A percentile compares a stretch with the other conserved stretches of the same genome.
Conservation (phyloP, 768 basidiomycete species). For the Boletus rufocinnamomeus region DNA sequence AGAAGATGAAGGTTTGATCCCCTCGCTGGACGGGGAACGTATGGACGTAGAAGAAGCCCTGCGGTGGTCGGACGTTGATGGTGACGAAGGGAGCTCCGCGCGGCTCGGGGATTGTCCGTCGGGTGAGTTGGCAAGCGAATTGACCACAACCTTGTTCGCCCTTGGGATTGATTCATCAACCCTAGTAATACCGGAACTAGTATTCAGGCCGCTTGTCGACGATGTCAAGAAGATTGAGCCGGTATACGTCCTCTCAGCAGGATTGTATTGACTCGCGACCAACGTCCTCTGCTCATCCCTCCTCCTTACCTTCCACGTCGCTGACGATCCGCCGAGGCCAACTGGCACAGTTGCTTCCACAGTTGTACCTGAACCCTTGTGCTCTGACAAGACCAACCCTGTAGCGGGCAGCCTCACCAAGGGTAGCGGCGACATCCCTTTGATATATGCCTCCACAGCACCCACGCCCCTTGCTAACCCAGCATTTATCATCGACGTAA, state of each 20-base stretch:
- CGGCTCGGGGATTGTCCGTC: constrained; percentile 17
- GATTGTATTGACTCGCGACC: constrained; percentile 54
- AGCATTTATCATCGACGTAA: constrained; percentile 85
- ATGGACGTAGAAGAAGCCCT: constrained; percentile 28
- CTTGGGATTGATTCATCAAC: constrained; percentile 43
- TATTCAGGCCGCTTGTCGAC: constrained; percentile 12
- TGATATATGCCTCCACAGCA: constrained; percentile 73
- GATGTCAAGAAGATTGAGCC: constrained; percentile 50
- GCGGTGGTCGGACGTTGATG: constrained; percentile 22
- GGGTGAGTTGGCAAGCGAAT: constrained; percentile 18
- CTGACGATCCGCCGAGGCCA: constrained; percentile 32
- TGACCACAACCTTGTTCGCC: constrained; percentile 41
- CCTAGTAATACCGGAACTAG: constrained; percentile 19
- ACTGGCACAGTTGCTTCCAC: constrained; percentile 38
- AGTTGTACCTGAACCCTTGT: constrained; percentile 34
- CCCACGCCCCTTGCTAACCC: constrained; percentile 71
- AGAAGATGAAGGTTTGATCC: constrained; percentile 41
- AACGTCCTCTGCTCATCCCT: constrained; percentile 61
- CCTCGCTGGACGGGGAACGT: constrained; percentile 39
- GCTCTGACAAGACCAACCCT: constrained; percentile 58
- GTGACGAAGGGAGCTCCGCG: constrained; percentile 25
- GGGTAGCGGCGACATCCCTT: constrained; percentile 63
- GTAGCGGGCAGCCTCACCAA: constrained; percentile 68
- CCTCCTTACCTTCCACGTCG: constrained; percentile 57
- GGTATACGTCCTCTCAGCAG: constrained; percentile 52